A percentile compares a stretch with the other conserved stretches of the same genome.
These are phyloP conservation scores for Brassica carinata DNA, from an alignment of 345 rosid genomes.

Conservation along the genomic window DNA sequence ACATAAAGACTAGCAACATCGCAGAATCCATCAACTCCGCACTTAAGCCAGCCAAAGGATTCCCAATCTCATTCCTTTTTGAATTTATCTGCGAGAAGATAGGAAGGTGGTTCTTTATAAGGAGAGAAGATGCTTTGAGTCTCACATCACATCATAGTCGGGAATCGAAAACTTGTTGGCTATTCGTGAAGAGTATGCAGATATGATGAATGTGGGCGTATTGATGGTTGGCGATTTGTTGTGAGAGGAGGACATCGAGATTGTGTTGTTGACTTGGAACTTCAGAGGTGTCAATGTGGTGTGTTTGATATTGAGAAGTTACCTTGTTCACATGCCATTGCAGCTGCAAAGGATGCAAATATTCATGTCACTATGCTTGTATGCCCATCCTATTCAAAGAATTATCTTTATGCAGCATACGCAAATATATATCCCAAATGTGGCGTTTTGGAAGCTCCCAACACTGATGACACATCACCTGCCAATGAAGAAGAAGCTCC, in stretches of 20 bases:
- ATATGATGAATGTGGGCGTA: background rate
- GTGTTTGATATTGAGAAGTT: background rate
- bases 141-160: no score
- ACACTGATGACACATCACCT: no score
- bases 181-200: background rate
- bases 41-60: background rate
- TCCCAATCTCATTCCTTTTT: background rate
- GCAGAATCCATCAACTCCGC: background rate
- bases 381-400: background rate
- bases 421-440: no score
- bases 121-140: no score
- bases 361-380: no score
- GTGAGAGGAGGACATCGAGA: background rate
- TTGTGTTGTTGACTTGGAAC: background rate
- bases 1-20: no score
- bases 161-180: background rate
- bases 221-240: background rate
- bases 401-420: no score
- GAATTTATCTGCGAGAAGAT: background rate
- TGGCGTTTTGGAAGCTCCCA: no score
- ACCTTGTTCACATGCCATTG: background rate
- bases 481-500: no score
- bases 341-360: no score
- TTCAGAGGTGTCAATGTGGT: background rate
- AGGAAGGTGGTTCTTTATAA: background rate